Percentiles rank a stretch among this genome's conserved stretches.
phyloP scores from a whole-genome alignment of 2,329 filamentous ascomycete genomes.

The Sclerotinia glacialis region DNA sequence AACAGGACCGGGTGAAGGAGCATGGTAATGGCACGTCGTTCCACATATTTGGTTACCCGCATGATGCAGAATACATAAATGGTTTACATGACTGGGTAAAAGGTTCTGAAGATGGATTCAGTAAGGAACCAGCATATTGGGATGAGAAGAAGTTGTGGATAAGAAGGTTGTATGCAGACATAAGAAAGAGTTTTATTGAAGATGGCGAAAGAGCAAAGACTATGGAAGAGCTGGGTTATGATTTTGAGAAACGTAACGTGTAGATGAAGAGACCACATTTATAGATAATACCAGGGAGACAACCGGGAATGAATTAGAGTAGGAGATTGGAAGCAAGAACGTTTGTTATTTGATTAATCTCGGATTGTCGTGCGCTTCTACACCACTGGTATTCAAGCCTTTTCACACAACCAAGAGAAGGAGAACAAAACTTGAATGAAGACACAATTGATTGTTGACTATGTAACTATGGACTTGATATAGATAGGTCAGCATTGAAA shows the following conservation, averaged over 20 bases:
- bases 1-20: conserved; percentile 44
- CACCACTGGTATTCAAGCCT: not conserved
- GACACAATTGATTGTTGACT: not conserved
- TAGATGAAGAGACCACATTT: not conserved
- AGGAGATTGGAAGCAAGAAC: not conserved
- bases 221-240: conserved; percentile 70
- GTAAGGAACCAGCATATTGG: conserved; percentile 72
- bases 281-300: not conserved
- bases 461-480: conserved; percentile 1
- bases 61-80: conserved; percentile 70
- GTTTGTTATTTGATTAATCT: not conserved
- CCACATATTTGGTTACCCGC: conserved; percentile 52
- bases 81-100: conserved; percentile 61
- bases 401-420: not conserved
- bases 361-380: not conserved
- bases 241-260: conserved; percentile 41
- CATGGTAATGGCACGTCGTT: conserved; percentile 47
- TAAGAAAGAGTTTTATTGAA: conserved; percentile 69
- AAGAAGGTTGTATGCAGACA: conserved; percentile 62
- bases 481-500: conserved; percentile 10
- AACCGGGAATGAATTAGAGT: not conserved
- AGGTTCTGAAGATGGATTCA: conserved; percentile 47
- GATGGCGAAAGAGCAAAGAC: conserved; percentile 62
- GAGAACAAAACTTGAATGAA: not conserved
- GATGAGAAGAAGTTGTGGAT: conserved; percentile 69